These are phyloP conservation scores for Candida maris DNA, from an alignment of 805 yeast genomes.

Conservation along the genomic window DNA sequence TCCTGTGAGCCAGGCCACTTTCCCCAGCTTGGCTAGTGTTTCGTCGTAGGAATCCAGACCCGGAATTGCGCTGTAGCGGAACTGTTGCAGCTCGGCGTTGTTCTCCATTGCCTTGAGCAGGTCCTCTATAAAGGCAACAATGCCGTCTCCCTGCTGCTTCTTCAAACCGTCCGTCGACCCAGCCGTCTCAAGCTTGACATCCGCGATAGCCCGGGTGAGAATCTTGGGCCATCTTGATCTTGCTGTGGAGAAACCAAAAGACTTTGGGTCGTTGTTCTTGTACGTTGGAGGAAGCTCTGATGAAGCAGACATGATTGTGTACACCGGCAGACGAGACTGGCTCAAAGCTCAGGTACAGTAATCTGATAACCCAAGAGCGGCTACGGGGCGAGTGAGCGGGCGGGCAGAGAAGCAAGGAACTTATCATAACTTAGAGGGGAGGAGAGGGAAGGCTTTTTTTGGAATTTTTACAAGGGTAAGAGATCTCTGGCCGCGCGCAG, in stretches of 20 bases:
- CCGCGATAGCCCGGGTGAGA: constrained; percentile 62
- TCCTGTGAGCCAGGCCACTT: constrained; percentile 70
- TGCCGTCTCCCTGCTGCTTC: constrained; percentile 43
- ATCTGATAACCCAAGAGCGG: too few species aligned
- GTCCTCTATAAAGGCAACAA: constrained; percentile 38
- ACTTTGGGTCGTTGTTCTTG: constrained; percentile 61
- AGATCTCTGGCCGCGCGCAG: too few species aligned
- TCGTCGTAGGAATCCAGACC: constrained; percentile 60
- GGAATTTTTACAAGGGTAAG: too few species aligned
- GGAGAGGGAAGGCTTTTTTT: too few species aligned
- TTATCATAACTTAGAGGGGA: too few species aligned
- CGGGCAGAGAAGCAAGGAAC: too few species aligned
- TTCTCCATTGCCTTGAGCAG: constrained; percentile 43
- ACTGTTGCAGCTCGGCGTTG: constrained; percentile 43
- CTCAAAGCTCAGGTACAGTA: too few species aligned
- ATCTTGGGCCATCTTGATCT: constrained; percentile 86
- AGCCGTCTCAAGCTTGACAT: constrained; percentile 34
- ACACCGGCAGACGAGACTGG: too few species aligned
- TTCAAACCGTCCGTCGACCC: constrained; percentile 12
- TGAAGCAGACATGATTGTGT: constrained; percentile 1
- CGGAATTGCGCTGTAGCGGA: constrained; percentile 32
- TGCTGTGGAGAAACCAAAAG: constrained; percentile 82
- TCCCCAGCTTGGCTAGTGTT: constrained; percentile 36
- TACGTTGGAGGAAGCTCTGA: constrained; percentile 44
- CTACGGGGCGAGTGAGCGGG: too few species aligned